Percentiles rank a stretch among this genome's conserved stretches.
Evolutionary conservation across 257 asterid genomes (phyloP).

Genomic region (Nicotiana paniculata): DNA sequence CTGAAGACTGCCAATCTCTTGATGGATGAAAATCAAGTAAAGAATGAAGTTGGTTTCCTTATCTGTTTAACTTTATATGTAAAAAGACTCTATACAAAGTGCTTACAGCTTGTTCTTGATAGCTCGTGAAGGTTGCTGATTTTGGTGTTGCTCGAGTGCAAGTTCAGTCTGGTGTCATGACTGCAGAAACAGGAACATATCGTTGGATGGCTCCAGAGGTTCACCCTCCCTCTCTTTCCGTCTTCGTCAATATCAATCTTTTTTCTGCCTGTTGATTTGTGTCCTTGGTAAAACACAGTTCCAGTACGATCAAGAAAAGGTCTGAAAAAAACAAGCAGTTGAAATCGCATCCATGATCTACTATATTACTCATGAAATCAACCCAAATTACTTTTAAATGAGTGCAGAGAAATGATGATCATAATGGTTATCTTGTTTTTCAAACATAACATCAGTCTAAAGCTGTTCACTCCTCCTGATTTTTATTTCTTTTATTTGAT

Average conservation of each 20-base stretch:
- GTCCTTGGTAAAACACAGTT: neutral
- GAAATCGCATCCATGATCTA: too few species aligned
- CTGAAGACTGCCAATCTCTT: constrained; percentile 85
- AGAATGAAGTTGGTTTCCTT: constrained; percentile 7
- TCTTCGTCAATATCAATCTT: neutral
- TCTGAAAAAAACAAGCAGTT: too few species aligned
- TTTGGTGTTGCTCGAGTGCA: constrained; percentile 86
- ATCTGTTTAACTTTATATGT: neutral
- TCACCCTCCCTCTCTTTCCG: neutral
- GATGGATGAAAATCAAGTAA: constrained; percentile 76
- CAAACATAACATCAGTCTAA: neutral
- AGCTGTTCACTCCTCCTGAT: constrained; percentile 1
- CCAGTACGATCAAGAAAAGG: too few species aligned
- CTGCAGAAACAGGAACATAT: constrained; percentile 94
- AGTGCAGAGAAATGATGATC: neutral
- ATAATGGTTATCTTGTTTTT: neutral
- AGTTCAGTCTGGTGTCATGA: constrained; percentile 79
- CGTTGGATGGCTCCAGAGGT: constrained; percentile 99
- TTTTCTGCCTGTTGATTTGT: neutral
- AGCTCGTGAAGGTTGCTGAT: constrained; percentile 91
- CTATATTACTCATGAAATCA: too few species aligned
- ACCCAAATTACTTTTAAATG: neutral
- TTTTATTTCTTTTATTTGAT: constrained; percentile 6
- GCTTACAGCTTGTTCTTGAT: neutral
- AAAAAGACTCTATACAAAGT: neutral